Evolutionary conservation across 2,329 filamentous ascomycete species (phyloP).

Genomic region (Fusarium transvaalense): DNA sequence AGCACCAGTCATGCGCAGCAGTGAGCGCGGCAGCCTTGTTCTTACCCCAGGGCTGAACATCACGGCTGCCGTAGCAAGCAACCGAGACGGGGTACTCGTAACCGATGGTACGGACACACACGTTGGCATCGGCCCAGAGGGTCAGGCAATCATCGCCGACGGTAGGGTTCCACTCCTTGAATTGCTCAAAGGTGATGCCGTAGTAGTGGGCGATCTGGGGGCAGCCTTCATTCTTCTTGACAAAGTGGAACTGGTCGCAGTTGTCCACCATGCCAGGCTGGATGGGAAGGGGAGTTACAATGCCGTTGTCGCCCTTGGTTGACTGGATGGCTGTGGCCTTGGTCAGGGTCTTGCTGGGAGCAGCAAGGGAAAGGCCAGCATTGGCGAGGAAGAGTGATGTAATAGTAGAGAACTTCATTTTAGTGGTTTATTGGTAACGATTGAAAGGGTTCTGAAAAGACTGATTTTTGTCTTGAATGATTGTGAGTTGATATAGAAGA

Average conservation of each 20-base stretch:
- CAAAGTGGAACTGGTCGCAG: constrained; percentile 13
- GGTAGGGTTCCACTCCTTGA: constrained; percentile 21
- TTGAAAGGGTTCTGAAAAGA: too few species aligned
- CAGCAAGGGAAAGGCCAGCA: background rate
- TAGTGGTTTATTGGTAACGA: accelerated
- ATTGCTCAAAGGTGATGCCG: constrained; percentile 1
- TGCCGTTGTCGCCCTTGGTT: constrained; percentile 9
- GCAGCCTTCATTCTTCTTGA: background rate
- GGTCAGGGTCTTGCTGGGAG: background rate
- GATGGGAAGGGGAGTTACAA: constrained; percentile 21
- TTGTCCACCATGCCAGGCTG: constrained; percentile 23
- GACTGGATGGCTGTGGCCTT: constrained; percentile 17
- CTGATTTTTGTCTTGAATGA: accelerated
- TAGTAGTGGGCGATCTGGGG: background rate
- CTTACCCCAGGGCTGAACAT: constrained; percentile 8
- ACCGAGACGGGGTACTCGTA: constrained; percentile 4
- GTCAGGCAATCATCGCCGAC: background rate
- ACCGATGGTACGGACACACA: constrained; percentile 7
- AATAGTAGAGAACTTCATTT: constrained; percentile 16
- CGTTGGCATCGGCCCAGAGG: constrained; percentile 26
- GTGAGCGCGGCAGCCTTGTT: constrained; percentile 12
- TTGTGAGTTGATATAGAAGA: background rate
- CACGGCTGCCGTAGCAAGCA: background rate
- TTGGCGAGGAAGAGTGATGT: background rate
- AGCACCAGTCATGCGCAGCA: constrained; percentile 18